A percentile compares a stretch with the other conserved stretches of the same genome.
These are phyloP conservation scores for Botrytis aclada DNA, from an alignment of 2,329 filamentous ascomycete genomes.

Conservation along the genomic window DNA sequence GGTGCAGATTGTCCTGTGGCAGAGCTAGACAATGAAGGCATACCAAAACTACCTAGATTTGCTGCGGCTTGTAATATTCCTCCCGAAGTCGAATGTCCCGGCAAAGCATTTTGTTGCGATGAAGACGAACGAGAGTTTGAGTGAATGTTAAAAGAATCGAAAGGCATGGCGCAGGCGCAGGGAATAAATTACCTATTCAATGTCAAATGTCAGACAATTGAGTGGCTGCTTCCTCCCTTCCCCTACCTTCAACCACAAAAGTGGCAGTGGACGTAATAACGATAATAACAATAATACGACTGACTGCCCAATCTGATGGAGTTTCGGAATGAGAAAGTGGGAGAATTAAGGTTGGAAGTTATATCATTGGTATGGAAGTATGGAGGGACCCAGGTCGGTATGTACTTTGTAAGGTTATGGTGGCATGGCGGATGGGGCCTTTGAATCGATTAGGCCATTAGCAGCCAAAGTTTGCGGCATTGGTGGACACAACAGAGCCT, in stretches of 20 bases:
- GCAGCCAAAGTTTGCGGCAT: not conserved
- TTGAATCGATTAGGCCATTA: not conserved
- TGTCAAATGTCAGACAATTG: not conserved
- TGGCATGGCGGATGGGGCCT: not conserved
- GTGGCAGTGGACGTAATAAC: not conserved
- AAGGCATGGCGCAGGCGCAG: slow-evolving; percentile 15
- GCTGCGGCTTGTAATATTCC: slow-evolving; percentile 36
- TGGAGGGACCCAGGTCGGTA: not conserved
- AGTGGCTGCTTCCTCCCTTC: not conserved
- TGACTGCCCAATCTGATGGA: not conserved
- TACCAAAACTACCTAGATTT: slow-evolving; percentile 34
- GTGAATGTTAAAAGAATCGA: slow-evolving; percentile 29
- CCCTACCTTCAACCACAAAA: not conserved
- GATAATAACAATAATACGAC: not conserved
- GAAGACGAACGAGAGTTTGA: slow-evolving; percentile 26
- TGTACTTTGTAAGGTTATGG: not conserved
- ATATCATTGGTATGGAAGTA: not conserved
- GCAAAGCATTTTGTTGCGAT: slow-evolving; percentile 29
- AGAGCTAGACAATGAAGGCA: slow-evolving; percentile 32
- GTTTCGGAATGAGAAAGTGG: not conserved
- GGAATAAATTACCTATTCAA: not conserved
- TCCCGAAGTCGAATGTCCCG: slow-evolving; percentile 25
- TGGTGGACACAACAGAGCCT: not conserved
- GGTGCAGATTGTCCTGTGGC: slow-evolving; percentile 37
- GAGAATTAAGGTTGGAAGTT: not conserved